Evolutionary conservation across 2,329 filamentous ascomycete species (phyloP), one percentile per base, ranked within the genome.

Genomic region (Botrytis pseudocinerea): DNA sequence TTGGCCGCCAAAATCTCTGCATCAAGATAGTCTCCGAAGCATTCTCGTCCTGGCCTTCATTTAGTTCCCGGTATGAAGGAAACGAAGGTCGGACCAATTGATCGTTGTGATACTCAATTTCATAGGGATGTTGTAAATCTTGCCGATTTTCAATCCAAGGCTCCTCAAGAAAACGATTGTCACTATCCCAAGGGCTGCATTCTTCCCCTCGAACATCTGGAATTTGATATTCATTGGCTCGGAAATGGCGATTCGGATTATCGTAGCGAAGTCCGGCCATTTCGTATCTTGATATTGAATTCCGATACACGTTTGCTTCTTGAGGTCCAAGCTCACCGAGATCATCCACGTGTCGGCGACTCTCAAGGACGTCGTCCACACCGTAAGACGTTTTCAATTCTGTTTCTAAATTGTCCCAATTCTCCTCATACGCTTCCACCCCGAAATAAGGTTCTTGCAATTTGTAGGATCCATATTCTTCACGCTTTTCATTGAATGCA

Each of bases 1-100:
- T 62, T 48, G 74, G 75, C 51, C 71, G 73, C 77, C 75, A 77
- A 73, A 77, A 76, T 46, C 73, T 71, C 42, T 60, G 38, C 54
- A 73, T 64, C 16, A 28, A 64, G 14, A 38, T 51, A 38, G 22
- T 38, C 35, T 70, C 60, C 42, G 57, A 38, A 54, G 42, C 54
- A 48, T 63, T 59, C n/a, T 32, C 54, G 48, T 69, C n/a, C 22
- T 57, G 69, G 25, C 38, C 42, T n/a, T 38, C 57, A n/a, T 68
- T 48, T 42, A 32, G 10, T 42, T 57, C 48, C 38, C 10, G 18
- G 25, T 69, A 42, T 42, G 10, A 14, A 42, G 48, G n/a, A 25
- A 69, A 69, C 16, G 18, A 44, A 32, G 35, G 35, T 42, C n/a
- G 48, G 4, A 32, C 48, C 6, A 32, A 42, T 42, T 57, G 48